Evolutionary conservation across 208 protist species (phyloP), one percentile per base, ranked within the genome.

Genomic region (Angomonas ambiguus): DNA sequence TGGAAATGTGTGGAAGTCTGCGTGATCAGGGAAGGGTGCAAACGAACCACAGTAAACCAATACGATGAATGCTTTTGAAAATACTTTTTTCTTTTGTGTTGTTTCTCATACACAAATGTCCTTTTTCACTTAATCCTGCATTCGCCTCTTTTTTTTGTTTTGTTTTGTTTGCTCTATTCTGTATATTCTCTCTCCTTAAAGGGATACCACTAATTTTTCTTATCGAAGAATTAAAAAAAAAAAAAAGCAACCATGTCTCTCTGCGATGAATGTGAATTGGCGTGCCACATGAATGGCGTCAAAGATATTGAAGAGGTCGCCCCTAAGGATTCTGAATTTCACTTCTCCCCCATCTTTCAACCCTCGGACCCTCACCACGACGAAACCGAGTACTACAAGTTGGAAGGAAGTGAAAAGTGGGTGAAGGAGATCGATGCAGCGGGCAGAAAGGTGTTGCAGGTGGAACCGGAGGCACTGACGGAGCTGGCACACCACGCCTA

Each of bases 391-490:
- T 96, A 91, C 81, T 83, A 85, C 65, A 94, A 90, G 76, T 51
- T 96, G 41, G 64, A 70, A 18, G 87, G 81, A 13, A 89, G 83
- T 62, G 81, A 89, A 69, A 77, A 87, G 71, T 92, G 79, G 41
- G 88, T 96, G 25, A 81, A 88, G 69, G 83, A 84, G 66, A 34
- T 94, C 2, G 87, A 93, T 22, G 79, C 85, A n/a, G 34, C 77
- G 8, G 91, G 85, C 2, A 72, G 78, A 35, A 78, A 87, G 63
- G 72, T 96, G 20, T 79, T 98, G 31, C 82, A 94, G 67, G 95
- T 99, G 0, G 76, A 94, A 53, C 88, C 93, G 0, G 81, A 97
- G 73, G 97, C 90, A 13, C 77, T 99, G 35, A 83, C 82, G 0
- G 56, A 86, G 20, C 84, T 99, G 16, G 83, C 95, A 18, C 69